phyloP scores from a whole-genome alignment of 148 eudicot genomes.

The Cornus suecica region DNA sequence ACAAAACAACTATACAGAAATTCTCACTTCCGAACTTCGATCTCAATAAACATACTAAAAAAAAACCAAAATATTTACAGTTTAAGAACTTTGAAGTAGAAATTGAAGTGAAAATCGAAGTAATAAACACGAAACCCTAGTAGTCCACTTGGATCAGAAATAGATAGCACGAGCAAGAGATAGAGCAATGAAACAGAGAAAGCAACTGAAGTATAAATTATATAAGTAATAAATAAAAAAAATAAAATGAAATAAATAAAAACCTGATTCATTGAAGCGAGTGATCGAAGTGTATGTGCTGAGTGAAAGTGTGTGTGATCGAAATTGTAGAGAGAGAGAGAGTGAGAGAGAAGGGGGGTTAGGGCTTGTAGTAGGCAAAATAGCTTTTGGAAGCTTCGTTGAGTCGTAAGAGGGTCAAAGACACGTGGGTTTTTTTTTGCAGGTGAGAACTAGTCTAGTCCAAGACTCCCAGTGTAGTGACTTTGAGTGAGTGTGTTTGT shows the following conservation, averaged over 20 bases:
- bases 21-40: slow-evolving; percentile 6
- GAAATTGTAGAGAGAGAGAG: slow-evolving; percentile 4
- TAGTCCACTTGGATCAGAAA: slow-evolving; percentile 5
- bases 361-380: slow-evolving; percentile 11
- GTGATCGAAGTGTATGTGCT: neutral
- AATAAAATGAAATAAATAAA: neutral
- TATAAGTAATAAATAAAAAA: no score
- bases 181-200: neutral
- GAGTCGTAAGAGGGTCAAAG: slow-evolving; percentile 29
- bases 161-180: neutral
- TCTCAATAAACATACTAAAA: neutral
- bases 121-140: neutral
- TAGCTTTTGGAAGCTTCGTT: slow-evolving; percentile 30
- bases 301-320: neutral
- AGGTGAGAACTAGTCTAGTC: slow-evolving; percentile 2
- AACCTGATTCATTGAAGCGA: slow-evolving; percentile 8
- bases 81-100: neutral
- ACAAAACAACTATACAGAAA: neutral
- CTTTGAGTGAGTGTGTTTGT: no score
- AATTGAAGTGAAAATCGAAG: neutral
- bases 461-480: no score
- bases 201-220: neutral
- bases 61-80: neutral
- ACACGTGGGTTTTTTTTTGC: slow-evolving; percentile 33
- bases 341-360: slow-evolving; percentile 10